These are phyloP conservation scores for Angomonas deanei DNA, from an alignment of 208 protist species.

Conservation along the genomic window DNA sequence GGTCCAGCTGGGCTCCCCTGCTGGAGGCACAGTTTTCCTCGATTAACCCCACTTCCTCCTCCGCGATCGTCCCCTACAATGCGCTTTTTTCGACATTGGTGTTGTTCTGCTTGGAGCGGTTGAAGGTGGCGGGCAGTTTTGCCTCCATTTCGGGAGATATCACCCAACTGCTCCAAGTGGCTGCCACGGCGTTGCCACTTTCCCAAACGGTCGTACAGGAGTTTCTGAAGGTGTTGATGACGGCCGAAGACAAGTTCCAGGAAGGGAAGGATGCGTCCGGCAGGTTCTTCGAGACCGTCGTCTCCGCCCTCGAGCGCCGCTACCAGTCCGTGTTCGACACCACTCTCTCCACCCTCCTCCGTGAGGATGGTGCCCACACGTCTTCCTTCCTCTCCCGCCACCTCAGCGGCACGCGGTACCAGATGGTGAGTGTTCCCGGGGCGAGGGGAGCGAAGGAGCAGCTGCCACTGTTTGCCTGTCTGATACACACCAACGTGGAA, in stretches of 20 bases:
- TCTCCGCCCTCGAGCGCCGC: constrained; percentile 60
- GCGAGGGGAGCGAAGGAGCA: constrained; percentile 19
- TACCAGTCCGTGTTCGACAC: constrained; percentile 62
- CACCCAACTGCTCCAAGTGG: constrained; percentile 47
- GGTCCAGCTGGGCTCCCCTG: constrained; percentile 27
- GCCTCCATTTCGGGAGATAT: constrained; percentile 58
- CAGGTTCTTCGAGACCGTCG: constrained; percentile 23
- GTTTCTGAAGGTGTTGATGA: constrained; percentile 40
- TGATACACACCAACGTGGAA: constrained; percentile 64
- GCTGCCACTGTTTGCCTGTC: constrained; percentile 76
- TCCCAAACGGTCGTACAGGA: constrained; percentile 27
- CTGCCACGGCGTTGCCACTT: constrained; percentile 64
- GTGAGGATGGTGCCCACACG: constrained; percentile 19
- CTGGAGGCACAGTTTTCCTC: constrained; percentile 1
- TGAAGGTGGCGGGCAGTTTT: constrained; percentile 37
- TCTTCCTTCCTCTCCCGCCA: constrained; percentile 60
- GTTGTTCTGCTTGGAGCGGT: constrained; percentile 25
- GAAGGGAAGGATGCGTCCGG: constrained; percentile 4
- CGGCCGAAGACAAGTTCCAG: constrained; percentile 12
- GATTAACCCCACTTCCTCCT: constrained; percentile 12
- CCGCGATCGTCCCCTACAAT: constrained; percentile 6
- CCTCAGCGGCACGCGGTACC: constrained; percentile 68
- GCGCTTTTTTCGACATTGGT: constrained; percentile 3
- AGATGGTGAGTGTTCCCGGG: constrained; percentile 44
- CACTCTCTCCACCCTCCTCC: constrained; percentile 51